A percentile compares a stretch with the other conserved stretches of the same genome.
phyloP scores from a whole-genome alignment of 257 asterid genomes.

The Salvia rosmarinus region DNA sequence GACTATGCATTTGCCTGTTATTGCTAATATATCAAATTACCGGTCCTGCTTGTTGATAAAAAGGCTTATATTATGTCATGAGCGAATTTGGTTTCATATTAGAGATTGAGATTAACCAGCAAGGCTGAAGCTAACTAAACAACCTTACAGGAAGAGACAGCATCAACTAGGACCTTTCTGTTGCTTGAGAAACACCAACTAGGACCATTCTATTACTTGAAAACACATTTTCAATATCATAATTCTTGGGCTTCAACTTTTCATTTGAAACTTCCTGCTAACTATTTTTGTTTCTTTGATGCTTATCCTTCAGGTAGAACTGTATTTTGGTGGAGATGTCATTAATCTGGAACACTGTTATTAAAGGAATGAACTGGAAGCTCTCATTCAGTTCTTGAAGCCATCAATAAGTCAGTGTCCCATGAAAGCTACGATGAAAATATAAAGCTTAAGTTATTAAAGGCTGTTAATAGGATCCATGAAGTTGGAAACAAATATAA shows the following conservation, averaged over 20 bases:
- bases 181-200: background rate
- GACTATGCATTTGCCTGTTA: background rate
- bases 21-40: slow-evolving; percentile 2
- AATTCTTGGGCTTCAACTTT: background rate
- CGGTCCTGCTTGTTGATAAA: background rate
- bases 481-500: slow-evolving; percentile 50
- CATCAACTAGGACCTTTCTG: background rate
- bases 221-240: background rate
- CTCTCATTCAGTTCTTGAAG: slow-evolving; percentile 64
- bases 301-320: slow-evolving; percentile 66
- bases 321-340: slow-evolving; percentile 66
- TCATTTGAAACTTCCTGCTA: background rate
- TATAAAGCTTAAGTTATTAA: slow-evolving; percentile 44
- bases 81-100: background rate
- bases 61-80: background rate
- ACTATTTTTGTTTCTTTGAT: slow-evolving; percentile 20
- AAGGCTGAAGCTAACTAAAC: background rate
- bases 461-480: slow-evolving; percentile 50
- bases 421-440: slow-evolving; percentile 31
- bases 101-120: background rate
- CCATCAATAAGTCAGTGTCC: slow-evolving; percentile 48
- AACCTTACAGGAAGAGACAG: background rate
- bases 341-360: slow-evolving; percentile 42
- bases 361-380: slow-evolving; percentile 87
- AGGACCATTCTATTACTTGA: too few relatives aligned